Conservation (phyloP, 2,329 filamentous ascomycete species). For the Cladosporium colombiae region DNA sequence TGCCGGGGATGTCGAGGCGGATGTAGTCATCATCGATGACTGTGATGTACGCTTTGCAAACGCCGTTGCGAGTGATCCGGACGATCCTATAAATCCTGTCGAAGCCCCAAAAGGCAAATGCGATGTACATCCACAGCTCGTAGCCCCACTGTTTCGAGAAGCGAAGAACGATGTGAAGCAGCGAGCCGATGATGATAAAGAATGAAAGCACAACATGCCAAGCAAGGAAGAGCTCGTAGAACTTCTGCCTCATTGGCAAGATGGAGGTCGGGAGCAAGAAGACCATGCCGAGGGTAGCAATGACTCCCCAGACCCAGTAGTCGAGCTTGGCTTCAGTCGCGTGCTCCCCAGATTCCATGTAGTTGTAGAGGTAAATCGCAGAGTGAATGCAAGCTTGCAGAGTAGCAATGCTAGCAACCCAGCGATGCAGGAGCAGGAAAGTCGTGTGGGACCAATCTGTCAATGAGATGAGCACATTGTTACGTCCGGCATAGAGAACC, state of each 20-base stretch:
- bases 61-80: constrained; percentile 43
- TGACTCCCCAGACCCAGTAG: constrained; percentile 50
- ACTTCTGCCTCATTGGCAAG: constrained; percentile 40
- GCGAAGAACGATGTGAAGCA: constrained; percentile 44
- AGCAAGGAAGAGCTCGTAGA: constrained; percentile 50
- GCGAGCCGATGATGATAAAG: constrained; percentile 46
- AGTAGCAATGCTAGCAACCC: constrained; percentile 49
- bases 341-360: constrained; percentile 25
- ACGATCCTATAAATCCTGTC: constrained; percentile 48
- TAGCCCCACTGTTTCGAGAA: constrained; percentile 48
- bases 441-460: constrained; percentile 55
- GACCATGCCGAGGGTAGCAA: constrained; percentile 40
- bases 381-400: constrained; percentile 52
- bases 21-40: constrained; percentile 38
- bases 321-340: constrained; percentile 29
- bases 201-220: constrained; percentile 47
- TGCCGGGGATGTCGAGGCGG: constrained; percentile 46
- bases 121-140: constrained; percentile 50
- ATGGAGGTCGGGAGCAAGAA: constrained; percentile 39
- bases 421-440: constrained; percentile 53
- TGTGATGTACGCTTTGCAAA: constrained; percentile 41
- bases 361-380: constrained; percentile 41
- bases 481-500: constrained; percentile 49
- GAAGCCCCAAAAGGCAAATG: constrained; percentile 48
- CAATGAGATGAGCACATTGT: constrained; percentile 51